These are phyloP conservation scores for Cladosporium sp. DNA, from an alignment of 2,329 filamentous ascomycete species.

Conservation along the genomic window DNA sequence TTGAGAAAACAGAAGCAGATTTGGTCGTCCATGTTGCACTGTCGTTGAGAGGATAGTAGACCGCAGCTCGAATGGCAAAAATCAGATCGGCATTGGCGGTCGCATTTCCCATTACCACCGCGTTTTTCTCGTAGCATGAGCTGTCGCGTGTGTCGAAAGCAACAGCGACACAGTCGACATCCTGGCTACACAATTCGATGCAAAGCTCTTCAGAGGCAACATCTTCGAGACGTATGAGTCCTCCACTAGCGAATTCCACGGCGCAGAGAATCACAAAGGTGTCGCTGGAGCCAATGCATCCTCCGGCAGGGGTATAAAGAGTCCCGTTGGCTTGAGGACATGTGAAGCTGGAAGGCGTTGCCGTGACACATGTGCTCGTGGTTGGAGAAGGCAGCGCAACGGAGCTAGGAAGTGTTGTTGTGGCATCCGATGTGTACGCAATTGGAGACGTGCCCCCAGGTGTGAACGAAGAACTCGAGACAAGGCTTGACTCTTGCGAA, in stretches of 20 bases:
- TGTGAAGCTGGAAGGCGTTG: not conserved
- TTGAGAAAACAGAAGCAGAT: not conserved
- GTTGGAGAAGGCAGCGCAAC: not conserved
- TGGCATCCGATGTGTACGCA: not conserved
- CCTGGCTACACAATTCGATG: constrained; percentile 1
- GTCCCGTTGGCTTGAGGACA: constrained; percentile 19
- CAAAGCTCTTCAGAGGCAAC: constrained; percentile 8
- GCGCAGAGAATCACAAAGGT: constrained; percentile 11
- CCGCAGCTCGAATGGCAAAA: constrained; percentile 7
- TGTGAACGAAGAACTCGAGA: not conserved
- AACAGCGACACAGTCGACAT: constrained; percentile 8
- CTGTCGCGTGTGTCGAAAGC: constrained; percentile 11
- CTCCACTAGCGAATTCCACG: not conserved
- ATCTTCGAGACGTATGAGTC: not conserved
- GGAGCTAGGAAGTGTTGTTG: not conserved
- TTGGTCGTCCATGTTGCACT: not conserved
- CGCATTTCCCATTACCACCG: not conserved
- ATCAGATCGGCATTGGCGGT: constrained; percentile 13
- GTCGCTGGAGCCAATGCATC: constrained; percentile 9
- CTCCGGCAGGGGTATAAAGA: constrained; percentile 18
- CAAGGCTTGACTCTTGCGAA: not conserved
- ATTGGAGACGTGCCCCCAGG: not conserved
- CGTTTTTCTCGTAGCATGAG: constrained; percentile 13
- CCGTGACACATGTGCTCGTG: constrained; percentile 15
- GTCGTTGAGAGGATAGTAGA: not conserved